Evolutionary conservation across 1,139 yeast species (phyloP).

Genomic region (Blastobotrys arbuscula): DNA sequence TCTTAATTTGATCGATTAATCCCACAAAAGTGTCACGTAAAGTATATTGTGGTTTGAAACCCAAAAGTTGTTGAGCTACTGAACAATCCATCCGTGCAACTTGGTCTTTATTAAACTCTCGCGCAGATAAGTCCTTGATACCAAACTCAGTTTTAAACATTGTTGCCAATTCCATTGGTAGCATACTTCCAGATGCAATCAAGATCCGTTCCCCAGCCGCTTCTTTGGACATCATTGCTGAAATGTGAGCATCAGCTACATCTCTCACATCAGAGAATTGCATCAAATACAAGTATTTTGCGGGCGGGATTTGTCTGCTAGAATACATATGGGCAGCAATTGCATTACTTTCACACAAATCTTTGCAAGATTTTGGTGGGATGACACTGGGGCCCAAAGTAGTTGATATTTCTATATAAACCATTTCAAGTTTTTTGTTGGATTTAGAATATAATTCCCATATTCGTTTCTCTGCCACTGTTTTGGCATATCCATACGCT

Average conservation of each 20-base stretch:
- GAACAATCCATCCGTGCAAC: slow-evolving; percentile 3
- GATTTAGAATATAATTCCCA: background rate
- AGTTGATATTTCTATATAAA: background rate
- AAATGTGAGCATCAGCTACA: slow-evolving; percentile 1
- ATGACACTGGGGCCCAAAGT: background rate
- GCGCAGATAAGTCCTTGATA: background rate
- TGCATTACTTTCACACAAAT: background rate
- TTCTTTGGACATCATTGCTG: background rate
- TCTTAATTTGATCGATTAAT: background rate
- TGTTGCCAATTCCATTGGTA: background rate
- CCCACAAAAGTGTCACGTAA: background rate
- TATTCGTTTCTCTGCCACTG: background rate
- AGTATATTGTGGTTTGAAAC: background rate
- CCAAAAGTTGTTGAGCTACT: background rate
- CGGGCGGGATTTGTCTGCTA: background rate
- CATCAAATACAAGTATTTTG: background rate
- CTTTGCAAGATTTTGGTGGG: background rate
- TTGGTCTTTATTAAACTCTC: background rate
- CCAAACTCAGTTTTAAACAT: background rate
- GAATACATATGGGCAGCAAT: background rate
- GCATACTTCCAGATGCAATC: background rate
- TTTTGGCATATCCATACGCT: slow-evolving; percentile 1
- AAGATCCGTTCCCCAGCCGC: background rate
- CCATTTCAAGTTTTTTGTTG: background rate
- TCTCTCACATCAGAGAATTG: slow-evolving; percentile 5